These are phyloP conservation scores for Pestalotiopsis sp. DNA, from an alignment of 2,329 filamentous ascomycete genomes.

Conservation along the genomic window DNA sequence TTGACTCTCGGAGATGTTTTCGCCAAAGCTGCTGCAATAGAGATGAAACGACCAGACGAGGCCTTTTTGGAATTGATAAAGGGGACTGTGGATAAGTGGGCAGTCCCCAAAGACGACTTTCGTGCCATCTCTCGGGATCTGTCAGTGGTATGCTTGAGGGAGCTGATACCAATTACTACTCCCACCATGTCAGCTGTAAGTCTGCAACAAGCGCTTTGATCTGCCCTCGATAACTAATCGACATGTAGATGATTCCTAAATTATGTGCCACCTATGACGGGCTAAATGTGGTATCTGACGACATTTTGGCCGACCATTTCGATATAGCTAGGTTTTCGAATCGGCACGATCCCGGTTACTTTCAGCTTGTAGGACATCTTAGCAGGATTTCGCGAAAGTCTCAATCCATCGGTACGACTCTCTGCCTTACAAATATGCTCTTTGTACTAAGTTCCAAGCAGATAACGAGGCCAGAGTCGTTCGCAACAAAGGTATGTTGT, in stretches of 20 bases:
- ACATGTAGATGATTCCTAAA: background rate
- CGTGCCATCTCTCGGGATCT: constrained; percentile 13
- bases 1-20: constrained; percentile 12
- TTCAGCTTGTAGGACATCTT: constrained; percentile 13
- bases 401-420: constrained; percentile 4
- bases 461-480: constrained; percentile 7
- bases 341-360: constrained; percentile 13
- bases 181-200: background rate
- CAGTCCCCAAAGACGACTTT: constrained; percentile 14
- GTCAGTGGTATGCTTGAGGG: constrained; percentile 14
- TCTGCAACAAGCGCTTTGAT: background rate
- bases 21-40: constrained; percentile 2
- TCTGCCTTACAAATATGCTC: background rate
- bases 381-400: constrained; percentile 7
- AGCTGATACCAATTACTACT: background rate
- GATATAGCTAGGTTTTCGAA: constrained; percentile 14
- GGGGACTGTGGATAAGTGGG: constrained; percentile 7
- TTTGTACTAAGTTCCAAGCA: background rate
- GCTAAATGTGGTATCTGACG: constrained; percentile 15
- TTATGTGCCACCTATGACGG: constrained; percentile 14
- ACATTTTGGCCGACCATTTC: constrained; percentile 11
- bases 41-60: constrained; percentile 5
- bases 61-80: constrained; percentile 6
- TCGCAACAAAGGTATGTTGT: constrained; percentile 10
- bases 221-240: background rate